phyloP scores from a whole-genome alignment of 306 rosid genomes.

The Fragaria nilgerrensis region DNA sequence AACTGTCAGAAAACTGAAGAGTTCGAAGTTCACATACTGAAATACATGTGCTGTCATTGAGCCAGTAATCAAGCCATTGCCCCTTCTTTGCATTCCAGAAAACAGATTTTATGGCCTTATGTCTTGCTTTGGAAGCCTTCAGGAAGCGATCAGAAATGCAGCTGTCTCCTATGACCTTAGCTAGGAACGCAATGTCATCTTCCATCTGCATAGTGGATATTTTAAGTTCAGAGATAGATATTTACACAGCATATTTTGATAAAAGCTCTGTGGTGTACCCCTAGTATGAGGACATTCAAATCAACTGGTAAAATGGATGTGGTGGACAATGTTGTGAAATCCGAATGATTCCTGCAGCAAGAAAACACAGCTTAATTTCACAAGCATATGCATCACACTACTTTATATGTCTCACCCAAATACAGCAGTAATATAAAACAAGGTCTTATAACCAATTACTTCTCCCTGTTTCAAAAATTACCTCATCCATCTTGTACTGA shows the following conservation, averaged over 20 bases:
- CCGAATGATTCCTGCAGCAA: slow-evolving; percentile 57
- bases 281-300: slow-evolving; percentile 67
- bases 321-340: slow-evolving; percentile 78
- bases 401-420: background rate
- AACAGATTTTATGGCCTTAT: slow-evolving; percentile 59
- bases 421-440: background rate
- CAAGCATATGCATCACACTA: background rate
- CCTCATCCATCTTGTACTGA: slow-evolving; percentile 97
- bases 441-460: background rate
- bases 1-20: slow-evolving; percentile 12
- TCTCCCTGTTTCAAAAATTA: slow-evolving; percentile 14
- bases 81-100: slow-evolving; percentile 70
- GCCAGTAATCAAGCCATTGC: slow-evolving; percentile 95
- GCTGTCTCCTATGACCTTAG: slow-evolving; percentile 62
- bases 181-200: slow-evolving; percentile 65
- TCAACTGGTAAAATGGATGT: slow-evolving; percentile 82
- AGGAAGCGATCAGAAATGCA: slow-evolving; percentile 39
- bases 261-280: slow-evolving; percentile 44
- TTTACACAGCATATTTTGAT: slow-evolving; percentile 18
- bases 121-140: slow-evolving; percentile 53
- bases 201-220: slow-evolving; percentile 63
- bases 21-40: slow-evolving; percentile 23
- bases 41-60: slow-evolving; percentile 36
- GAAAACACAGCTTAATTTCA: slow-evolving; percentile 12
- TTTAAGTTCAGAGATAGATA: slow-evolving; percentile 16